Conservation (phyloP, 2,329 filamentous ascomycete species). For the Fusarium pseudonygamai region DNA sequence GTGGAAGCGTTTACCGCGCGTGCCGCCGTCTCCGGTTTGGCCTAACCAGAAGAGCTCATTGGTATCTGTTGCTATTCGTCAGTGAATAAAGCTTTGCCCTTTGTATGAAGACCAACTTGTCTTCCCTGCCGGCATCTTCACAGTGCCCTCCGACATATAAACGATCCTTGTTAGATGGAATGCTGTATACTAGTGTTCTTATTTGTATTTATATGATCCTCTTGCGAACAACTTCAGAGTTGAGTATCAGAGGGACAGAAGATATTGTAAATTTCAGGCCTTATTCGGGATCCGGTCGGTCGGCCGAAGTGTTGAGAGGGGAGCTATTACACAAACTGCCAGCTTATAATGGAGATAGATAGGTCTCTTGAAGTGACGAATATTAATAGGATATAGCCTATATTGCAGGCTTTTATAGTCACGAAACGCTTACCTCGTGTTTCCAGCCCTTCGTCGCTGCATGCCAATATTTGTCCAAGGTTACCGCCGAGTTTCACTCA, state of each 20-base stretch:
- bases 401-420: background rate
- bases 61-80: background rate
- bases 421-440: background rate
- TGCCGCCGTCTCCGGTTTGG: background rate
- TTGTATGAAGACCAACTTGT: background rate
- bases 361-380: rapidly evolving
- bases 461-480: background rate
- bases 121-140: background rate
- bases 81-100: background rate
- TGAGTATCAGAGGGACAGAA: background rate
- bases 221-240: background rate
- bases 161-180: background rate
- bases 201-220: background rate
- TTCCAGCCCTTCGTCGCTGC: background rate
- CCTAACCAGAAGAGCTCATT: background rate
- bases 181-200: background rate
- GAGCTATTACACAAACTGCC: background rate
- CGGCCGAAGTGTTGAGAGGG: background rate
- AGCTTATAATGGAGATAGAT: background rate
- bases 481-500: background rate
- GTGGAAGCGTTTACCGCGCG: background rate
- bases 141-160: background rate
- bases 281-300: background rate
- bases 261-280: rapidly evolving
- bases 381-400: background rate